Base-by-base conservation (phyloP, 2,329 filamentous ascomycete genomes). In the Massarina eburnea region DNA sequence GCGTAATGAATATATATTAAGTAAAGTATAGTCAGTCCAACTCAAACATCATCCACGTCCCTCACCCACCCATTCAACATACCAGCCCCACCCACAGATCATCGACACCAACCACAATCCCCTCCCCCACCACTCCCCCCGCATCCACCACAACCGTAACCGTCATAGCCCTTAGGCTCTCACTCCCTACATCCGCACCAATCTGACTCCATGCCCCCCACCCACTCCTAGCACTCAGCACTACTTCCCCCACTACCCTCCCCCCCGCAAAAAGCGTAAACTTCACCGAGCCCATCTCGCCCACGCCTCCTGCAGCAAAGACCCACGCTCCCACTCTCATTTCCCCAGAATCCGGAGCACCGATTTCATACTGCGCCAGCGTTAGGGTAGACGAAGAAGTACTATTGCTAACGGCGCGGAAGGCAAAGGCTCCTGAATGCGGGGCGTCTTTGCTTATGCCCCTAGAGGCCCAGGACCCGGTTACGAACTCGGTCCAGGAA, bases 261-360 rank as follows among this genome's bases (percentile, higher is more conserved):
- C 37, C 49, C 18, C 58, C 53, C 5, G 59, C 2, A 17, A 55
- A 61, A 2, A 59, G 29, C 27, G 58, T 42, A 2, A 61, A 52
- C 1, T 38, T 45, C 29, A 50, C 54, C n/a, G 22, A 43, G 2
- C 51, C 51, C 9, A 32, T 27, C 20, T 45, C 43, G 1, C 54
- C 48, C 14, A 49, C 40, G 5, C 30, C 21, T 10, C 32, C 46
- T 12, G 17, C 30, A 6, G 10, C 45, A 42, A 3, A 26, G 33
- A 58, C 41, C 56, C 56, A 59, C 8, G 48, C 46, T 15, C 32
- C 39, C 29, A 57, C 59, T 4, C 51, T 38, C 1, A 57, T 48
- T 3, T 19, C 34, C 2, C 10, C 34, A 14, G n/a, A 4, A 18
- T 19, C 33, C 1, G 40, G 24, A 8, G 54, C n/a, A 1, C 20